Base-by-base conservation (phyloP, 2,329 filamentous ascomycete genomes). In the Penicillium sclerotiorum region DNA sequence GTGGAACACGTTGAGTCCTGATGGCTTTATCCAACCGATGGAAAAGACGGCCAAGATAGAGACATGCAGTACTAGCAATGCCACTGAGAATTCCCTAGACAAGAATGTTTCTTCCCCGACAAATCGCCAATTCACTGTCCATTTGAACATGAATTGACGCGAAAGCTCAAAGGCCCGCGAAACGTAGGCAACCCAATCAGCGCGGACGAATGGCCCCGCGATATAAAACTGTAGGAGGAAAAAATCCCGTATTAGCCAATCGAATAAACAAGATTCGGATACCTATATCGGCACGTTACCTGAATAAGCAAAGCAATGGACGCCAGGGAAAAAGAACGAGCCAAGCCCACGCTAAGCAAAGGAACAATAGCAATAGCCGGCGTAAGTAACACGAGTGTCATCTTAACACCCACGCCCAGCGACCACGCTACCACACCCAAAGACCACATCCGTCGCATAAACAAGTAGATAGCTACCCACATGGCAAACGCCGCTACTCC, bases 81-180 rank as follows among this genome's bases (percentile, higher is more conserved):
- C 70, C 15, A 86, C 60, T 21, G 90, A 83, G 66, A 96, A 95
- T 2, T 74, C 68, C 52, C 76, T 81, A 59, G 84, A 87, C 39
- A 95, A 80, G 63, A 99, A 99, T 0, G 76, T 72, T 6, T 88
- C 82, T 71, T 96, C 91, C 13, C 88, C 86, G n/a, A 96, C 74
- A 68, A 97, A 97, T 46, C 92, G 85, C 94, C 94, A 99, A 72
- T 99, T 99, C 59, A 99, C 94, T 0, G 94, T 99, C 94, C 94
- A 99, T 73, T 93, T 91, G 78, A 93, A 97, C 62, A 96, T 80
- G 74, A 99, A 99, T 61, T 90, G 85, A 47, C 94, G 82, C 39
- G 89, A 91, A 50, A 99, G 80, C 74, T 99, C 91, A 67, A 99
- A 99, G 0, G 94, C 91, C 56, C 88, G 81, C 39, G 83, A 81